Conservation (phyloP, 2,329 filamentous ascomycete species). For the Fusarium irregulare region DNA sequence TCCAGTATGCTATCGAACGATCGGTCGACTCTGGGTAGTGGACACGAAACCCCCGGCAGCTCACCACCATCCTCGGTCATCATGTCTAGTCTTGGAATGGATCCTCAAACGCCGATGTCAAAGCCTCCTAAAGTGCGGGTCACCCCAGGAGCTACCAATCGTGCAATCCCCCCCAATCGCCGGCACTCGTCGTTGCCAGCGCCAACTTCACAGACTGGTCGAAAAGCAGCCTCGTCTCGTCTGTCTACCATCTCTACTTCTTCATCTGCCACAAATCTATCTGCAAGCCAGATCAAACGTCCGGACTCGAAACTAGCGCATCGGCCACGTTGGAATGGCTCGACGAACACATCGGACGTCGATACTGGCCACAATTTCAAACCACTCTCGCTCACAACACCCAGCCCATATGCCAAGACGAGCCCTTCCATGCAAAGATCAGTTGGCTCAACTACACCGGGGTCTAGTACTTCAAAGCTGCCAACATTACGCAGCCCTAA, state of each 20-base stretch:
- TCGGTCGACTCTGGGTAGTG: constrained; percentile 75
- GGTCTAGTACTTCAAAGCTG: constrained; percentile 59
- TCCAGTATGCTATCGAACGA: constrained; percentile 92
- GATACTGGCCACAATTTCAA: constrained; percentile 77
- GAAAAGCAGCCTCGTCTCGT: constrained; percentile 57
- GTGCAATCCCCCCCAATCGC: constrained; percentile 59
- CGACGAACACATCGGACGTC: constrained; percentile 71
- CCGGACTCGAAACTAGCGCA: constrained; percentile 61
- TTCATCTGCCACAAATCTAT: constrained; percentile 59
- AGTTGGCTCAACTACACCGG: constrained; percentile 56
- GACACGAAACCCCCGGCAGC: constrained; percentile 76
- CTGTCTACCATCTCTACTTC: constrained; percentile 62
- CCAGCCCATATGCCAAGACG: constrained; percentile 65
- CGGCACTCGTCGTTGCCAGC: constrained; percentile 63
- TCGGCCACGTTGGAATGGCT: constrained; percentile 79
- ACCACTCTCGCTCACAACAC: constrained; percentile 68
- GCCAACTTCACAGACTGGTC: constrained; percentile 53
- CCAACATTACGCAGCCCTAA: constrained; percentile 63
- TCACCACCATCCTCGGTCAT: constrained; percentile 71
- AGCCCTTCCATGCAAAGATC: constrained; percentile 57
- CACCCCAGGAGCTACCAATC: constrained; percentile 59
- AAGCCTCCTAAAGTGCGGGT: constrained; percentile 60
- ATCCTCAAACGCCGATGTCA: constrained; percentile 58
- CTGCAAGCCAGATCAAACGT: constrained; percentile 55
- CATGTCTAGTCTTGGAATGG: constrained; percentile 66